Conservation (phyloP, 805 yeast genomes). For the Pichia paraexigua region DNA sequence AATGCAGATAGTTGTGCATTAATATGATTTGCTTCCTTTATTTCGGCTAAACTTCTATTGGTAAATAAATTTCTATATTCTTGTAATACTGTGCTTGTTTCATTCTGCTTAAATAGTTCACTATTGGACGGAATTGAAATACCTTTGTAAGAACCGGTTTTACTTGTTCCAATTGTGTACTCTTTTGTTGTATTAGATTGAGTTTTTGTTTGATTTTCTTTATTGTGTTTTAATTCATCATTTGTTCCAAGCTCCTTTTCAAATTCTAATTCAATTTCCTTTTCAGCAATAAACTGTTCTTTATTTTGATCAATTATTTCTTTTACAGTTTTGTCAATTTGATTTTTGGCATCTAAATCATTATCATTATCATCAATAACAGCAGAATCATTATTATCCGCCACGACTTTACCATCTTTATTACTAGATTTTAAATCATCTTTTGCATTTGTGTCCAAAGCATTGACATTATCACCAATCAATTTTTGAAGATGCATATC, state of each 20-base stretch:
- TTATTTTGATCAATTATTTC: background rate
- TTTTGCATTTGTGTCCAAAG: background rate
- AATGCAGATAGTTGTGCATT: conserved; percentile 52
- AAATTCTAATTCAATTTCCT: background rate
- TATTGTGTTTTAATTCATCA: background rate
- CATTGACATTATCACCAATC: conserved; percentile 12
- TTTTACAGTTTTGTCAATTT: background rate
- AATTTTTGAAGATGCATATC: conserved; percentile 23
- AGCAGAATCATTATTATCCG: background rate
- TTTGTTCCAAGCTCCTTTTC: background rate
- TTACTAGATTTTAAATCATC: background rate
- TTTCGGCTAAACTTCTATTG: conserved; percentile 10
- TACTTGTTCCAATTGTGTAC: conserved; percentile 1
- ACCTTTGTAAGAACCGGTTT: conserved; percentile 24
- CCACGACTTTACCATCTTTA: background rate
- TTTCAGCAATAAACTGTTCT: background rate
- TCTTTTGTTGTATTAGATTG: background rate
- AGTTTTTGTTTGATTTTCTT: background rate
- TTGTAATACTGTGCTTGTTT: conserved; percentile 17
- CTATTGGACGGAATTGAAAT: conserved; percentile 29
- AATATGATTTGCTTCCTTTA: conserved; percentile 19
- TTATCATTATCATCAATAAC: background rate
- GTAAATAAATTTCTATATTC: conserved; percentile 22
- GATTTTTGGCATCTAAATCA: background rate
- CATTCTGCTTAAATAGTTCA: conserved; percentile 23